phyloP scores from a whole-genome alignment of 257 asterid genomes.

The Sherardia arvensis region DNA sequence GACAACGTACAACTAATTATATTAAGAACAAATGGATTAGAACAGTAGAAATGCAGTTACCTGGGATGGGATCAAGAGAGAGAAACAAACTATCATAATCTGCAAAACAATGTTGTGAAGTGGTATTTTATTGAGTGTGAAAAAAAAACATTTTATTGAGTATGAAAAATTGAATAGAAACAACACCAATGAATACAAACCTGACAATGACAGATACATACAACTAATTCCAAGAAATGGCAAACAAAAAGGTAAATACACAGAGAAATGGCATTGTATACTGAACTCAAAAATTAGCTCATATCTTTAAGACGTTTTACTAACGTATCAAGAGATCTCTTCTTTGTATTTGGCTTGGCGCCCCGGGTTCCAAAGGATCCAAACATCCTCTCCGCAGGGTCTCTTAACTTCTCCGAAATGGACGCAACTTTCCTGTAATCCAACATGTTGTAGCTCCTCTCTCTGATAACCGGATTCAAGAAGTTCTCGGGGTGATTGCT shows the following conservation, averaged over 20 bases:
- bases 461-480: conserved; percentile 85
- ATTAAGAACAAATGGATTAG: neutral
- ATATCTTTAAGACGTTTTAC: conserved; percentile 85
- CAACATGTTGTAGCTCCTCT: conserved; percentile 72
- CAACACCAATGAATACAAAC: conserved; percentile 10
- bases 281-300: conserved; percentile 30
- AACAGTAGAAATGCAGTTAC: neutral
- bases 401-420: conserved; percentile 85
- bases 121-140: neutral
- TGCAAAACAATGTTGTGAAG: neutral
- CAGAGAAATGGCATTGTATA: conserved; percentile 24
- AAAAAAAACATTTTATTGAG: neutral
- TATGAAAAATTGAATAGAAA: neutral
- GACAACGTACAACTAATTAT: neutral
- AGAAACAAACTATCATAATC: conserved; percentile 1
- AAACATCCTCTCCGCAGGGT: conserved; percentile 76
- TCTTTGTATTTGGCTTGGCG: conserved; percentile 77
- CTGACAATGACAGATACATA: conserved; percentile 4
- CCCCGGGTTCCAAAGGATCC: conserved; percentile 92
- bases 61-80: neutral
- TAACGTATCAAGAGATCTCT: conserved; percentile 86
- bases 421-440: conserved; percentile 73
- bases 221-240: conserved; percentile 22
- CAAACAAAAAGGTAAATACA: conserved; percentile 18
- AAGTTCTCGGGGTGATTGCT: conserved; percentile 94